phyloP scores from a whole-genome alignment of 2,329 filamentous ascomycete genomes.

The Neonectria hederae region DNA sequence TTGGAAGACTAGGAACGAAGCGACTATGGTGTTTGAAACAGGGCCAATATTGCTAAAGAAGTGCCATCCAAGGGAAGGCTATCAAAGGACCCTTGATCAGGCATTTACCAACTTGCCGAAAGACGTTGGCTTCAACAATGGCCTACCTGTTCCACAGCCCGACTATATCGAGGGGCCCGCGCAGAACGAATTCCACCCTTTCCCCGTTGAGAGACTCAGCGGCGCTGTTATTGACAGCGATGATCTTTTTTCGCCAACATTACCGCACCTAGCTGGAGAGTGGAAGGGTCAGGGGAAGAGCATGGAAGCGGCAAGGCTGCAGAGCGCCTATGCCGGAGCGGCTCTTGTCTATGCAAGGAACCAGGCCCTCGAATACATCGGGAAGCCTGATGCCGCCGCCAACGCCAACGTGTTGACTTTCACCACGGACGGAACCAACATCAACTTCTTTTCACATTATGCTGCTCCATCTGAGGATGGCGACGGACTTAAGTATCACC shows the following conservation, averaged over 20 bases:
- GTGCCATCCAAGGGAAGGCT: background rate
- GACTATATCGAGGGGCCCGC: slow-evolving; percentile 37
- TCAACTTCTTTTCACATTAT: slow-evolving; percentile 43
- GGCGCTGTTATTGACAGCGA: slow-evolving; percentile 35
- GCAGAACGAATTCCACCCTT: slow-evolving; percentile 9
- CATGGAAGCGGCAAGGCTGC: slow-evolving; percentile 28
- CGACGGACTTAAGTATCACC: slow-evolving; percentile 32
- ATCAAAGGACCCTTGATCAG: slow-evolving; percentile 4
- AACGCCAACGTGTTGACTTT: slow-evolving; percentile 40
- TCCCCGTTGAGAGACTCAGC: slow-evolving; percentile 21
- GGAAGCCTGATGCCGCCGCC: slow-evolving; percentile 25
- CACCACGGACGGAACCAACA: slow-evolving; percentile 36
- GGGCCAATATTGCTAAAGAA: background rate
- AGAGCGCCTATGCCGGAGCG: slow-evolving; percentile 40
- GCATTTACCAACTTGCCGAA: slow-evolving; percentile 36
- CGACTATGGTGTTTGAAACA: background rate
- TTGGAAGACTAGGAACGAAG: background rate
- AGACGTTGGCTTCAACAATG: slow-evolving; percentile 41
- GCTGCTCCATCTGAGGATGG: slow-evolving; percentile 25
- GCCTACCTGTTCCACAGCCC: slow-evolving; percentile 39
- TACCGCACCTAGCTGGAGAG: slow-evolving; percentile 44
- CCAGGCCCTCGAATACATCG: slow-evolving; percentile 37
- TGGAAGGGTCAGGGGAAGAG: slow-evolving; percentile 27
- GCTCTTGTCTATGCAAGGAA: slow-evolving; percentile 43
- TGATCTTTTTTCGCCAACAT: slow-evolving; percentile 28